phyloP scores from a whole-genome alignment of 805 yeast species.

The Starmerella stellata region DNA sequence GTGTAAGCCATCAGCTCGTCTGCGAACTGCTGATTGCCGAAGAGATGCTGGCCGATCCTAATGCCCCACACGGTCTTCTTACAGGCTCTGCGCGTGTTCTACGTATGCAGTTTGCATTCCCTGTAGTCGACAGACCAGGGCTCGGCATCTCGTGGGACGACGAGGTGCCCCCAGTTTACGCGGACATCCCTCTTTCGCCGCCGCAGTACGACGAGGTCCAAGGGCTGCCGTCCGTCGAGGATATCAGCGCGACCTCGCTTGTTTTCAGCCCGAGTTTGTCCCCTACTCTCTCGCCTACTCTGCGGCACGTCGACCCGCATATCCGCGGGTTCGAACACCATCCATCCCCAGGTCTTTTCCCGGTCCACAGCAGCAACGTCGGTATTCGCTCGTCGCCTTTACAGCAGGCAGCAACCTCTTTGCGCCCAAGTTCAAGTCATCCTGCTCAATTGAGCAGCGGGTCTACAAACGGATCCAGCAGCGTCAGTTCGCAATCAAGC shows the following conservation, averaged over 20 bases:
- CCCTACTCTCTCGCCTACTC: conserved; percentile 16
- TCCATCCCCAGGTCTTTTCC: conserved; percentile 1
- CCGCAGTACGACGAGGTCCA: conserved; percentile 45
- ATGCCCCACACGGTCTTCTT: conserved; percentile 22
- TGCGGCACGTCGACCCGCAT: conserved; percentile 17
- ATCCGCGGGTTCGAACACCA: conserved; percentile 15
- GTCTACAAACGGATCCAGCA: neutral
- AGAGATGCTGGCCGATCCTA: conserved; percentile 29
- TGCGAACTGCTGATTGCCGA: conserved; percentile 91
- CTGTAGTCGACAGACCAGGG: conserved; percentile 77
- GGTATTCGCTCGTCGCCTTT: neutral
- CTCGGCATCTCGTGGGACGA: conserved; percentile 97
- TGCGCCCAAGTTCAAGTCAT: neutral
- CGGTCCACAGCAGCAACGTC: neutral
- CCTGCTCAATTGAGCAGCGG: neutral
- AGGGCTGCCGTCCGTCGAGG: conserved; percentile 18
- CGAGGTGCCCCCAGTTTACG: conserved; percentile 94
- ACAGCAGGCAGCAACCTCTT: neutral
- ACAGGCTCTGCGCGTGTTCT: conserved; percentile 92
- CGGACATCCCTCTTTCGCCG: conserved; percentile 71
- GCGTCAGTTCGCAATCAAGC: neutral
- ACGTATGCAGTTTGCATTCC: conserved; percentile 82
- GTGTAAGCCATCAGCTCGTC: conserved; percentile 55
- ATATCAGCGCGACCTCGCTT: conserved; percentile 12
- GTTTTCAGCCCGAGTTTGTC: conserved; percentile 16